Evolutionary conservation across 495 filamentous ascomycete genomes (phyloP), one percentile per base, ranked within the genome.

Genomic region (Parathielavia appendiculata): DNA sequence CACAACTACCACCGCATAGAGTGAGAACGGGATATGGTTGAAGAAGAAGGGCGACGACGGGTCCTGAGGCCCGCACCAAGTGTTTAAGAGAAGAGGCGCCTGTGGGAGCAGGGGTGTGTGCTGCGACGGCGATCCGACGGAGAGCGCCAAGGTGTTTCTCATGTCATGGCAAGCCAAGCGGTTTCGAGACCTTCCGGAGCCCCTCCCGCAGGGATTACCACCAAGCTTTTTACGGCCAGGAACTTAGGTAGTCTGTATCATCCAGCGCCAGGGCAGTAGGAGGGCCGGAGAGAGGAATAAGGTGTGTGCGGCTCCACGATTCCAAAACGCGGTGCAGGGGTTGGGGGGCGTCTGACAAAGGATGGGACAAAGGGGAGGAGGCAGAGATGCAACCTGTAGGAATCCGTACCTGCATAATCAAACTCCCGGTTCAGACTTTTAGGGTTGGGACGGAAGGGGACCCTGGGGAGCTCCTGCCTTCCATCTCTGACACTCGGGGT

Each of bases 1-100:
- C 64, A 75, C 73, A 74, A 13, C 71, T 72, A 76, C 68, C 75
- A 74, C 72, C 74, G 63, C 67, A 74, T 61, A 60, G 48, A 67
- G 61, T 48, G 66, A 70, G 64, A 66, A 72, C 51, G 67, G 62
- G 57, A 69, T 61, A 63, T 71, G 66, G 61, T 56, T 34, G 47
- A 55, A 67, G 62, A 54, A 57, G 51, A 58, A 62, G 49, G 51
- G 57, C 60, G 59, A 57, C 59, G 62, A 46, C 41, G 20, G 30
- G 19, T 22, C 61, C 54, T 60, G 60, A 64, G 58, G 54, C 44
- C 16, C 12, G 57, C 64, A 44, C 39, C 59, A 51, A 52, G 54
- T 58, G 56, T 60, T 66, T 62, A 70, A 64, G 51, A 57, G 57
- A 34, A 47, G 56, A 43, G 53, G 46, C 59, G 60, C 49, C 17